These are phyloP conservation scores for Sabuloglossum arenarium DNA, from an alignment of 495 filamentous ascomycete genomes.

Conservation along the genomic window DNA sequence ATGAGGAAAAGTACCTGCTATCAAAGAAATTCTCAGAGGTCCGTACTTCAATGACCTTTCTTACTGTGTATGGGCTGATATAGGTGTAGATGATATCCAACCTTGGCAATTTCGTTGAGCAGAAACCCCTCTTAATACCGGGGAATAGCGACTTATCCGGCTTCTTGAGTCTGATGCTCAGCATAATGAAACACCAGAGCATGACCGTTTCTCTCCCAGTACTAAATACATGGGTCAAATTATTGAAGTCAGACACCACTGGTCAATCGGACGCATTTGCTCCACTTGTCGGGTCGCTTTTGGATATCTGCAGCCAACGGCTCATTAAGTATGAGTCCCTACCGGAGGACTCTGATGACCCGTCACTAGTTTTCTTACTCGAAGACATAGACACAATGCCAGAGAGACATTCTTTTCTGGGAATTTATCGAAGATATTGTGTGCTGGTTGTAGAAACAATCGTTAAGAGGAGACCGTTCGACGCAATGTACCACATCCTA, in stretches of 20 bases:
- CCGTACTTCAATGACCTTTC: not conserved
- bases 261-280: constrained; percentile 43
- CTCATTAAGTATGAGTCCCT: constrained; percentile 25
- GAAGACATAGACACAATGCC: constrained; percentile 92
- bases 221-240: constrained; percentile 69
- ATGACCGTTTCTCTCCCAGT: constrained; percentile 82
- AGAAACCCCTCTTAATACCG: constrained; percentile 40
- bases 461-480: constrained; percentile 53
- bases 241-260: constrained; percentile 46
- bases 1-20: constrained; percentile 80
- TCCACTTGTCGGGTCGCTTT: constrained; percentile 46
- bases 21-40: constrained; percentile 90
- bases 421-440: constrained; percentile 86
- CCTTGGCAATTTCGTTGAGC: constrained; percentile 63
- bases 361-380: constrained; percentile 57
- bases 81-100: constrained; percentile 51
- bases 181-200: constrained; percentile 64
- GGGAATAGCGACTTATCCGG: constrained; percentile 44
- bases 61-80: not conserved
- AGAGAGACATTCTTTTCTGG: constrained; percentile 90
- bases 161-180: constrained; percentile 60
- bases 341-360: constrained; percentile 58
- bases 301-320: constrained; percentile 33
- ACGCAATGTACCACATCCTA: constrained; percentile 75
- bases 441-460: constrained; percentile 66